Evolutionary conservation across 2,329 filamentous ascomycete species (phyloP).

Genomic region (Fusarium equiseti): DNA sequence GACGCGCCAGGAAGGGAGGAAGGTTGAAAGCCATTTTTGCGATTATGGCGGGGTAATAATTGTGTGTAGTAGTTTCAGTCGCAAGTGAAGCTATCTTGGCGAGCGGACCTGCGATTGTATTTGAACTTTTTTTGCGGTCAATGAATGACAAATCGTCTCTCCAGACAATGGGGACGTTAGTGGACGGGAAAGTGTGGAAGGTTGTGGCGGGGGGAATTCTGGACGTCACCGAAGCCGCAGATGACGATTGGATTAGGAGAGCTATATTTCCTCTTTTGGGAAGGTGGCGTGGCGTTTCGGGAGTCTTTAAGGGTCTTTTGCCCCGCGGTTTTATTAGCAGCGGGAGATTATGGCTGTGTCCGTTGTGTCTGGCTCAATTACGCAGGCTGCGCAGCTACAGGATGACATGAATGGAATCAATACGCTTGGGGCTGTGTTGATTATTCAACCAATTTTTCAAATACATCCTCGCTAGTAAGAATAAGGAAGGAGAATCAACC

Average conservation of each 20-base stretch:
- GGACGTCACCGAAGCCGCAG: constrained; percentile 36
- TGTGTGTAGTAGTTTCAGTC: background rate
- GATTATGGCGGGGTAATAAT: background rate
- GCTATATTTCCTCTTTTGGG: constrained; percentile 39
- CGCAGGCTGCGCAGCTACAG: background rate
- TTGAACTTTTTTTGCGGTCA: constrained; percentile 29
- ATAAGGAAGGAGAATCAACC: background rate
- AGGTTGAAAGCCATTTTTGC: constrained; percentile 42
- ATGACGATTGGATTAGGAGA: constrained; percentile 44
- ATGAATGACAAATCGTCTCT: constrained; percentile 39
- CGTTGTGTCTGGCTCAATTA: constrained; percentile 5
- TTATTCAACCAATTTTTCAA: background rate
- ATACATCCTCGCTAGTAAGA: background rate
- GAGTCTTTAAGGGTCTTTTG: constrained; percentile 20
- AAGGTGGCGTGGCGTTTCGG: constrained; percentile 15
- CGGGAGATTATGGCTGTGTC: constrained; percentile 2
- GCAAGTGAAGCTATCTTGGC: constrained; percentile 10
- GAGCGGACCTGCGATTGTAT: constrained; percentile 5
- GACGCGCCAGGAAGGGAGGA: constrained; percentile 54
- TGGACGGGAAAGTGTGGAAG: constrained; percentile 4
- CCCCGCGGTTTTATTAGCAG: constrained; percentile 18
- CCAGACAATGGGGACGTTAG: constrained; percentile 1
- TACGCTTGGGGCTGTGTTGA: background rate
- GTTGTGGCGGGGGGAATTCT: constrained; percentile 9
- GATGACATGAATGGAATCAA: background rate